These are phyloP conservation scores for Boechera divaricarpa DNA, from an alignment of 345 rosid genomes.

Conservation along the genomic window DNA sequence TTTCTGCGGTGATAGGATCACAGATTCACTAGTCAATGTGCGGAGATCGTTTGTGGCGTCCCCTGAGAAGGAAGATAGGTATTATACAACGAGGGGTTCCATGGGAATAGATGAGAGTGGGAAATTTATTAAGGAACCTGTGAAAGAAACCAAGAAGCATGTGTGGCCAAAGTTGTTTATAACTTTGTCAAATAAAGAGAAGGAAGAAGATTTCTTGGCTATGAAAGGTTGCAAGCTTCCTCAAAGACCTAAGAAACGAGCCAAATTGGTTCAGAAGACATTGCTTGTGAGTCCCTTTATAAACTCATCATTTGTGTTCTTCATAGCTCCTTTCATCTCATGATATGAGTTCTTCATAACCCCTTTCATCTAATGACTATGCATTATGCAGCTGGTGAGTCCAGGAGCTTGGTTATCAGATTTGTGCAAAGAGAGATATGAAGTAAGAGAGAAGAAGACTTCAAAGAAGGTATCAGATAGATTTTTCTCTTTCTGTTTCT, in stretches of 20 bases:
- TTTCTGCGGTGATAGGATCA: conserved; percentile 51
- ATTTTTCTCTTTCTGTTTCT: not conserved
- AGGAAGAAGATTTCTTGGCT: conserved; percentile 93
- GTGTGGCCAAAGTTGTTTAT: conserved; percentile 83
- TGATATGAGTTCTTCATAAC: not conserved
- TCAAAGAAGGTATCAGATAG: conserved; percentile 72
- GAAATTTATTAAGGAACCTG: conserved; percentile 57
- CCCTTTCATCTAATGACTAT: conserved; percentile 3
- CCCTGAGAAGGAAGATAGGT: conserved; percentile 80
- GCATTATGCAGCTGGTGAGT: conserved; percentile 67
- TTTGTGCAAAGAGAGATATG: conserved; percentile 80
- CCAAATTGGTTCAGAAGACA: conserved; percentile 84
- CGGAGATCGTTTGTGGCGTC: conserved; percentile 58
- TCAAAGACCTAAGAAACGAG: conserved; percentile 92
- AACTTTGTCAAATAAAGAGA: conserved; percentile 86
- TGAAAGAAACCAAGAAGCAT: conserved; percentile 62
- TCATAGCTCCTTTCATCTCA: not conserved
- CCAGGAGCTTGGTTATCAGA: conserved; percentile 95
- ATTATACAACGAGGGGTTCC: conserved; percentile 81
- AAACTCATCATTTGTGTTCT: conserved; percentile 6
- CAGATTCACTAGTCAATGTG: conserved; percentile 54
- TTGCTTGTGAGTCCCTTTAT: conserved; percentile 59
- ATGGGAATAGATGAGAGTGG: conserved; percentile 70
- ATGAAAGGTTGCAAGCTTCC: conserved; percentile 96
- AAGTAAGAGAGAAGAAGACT: conserved; percentile 91